Percentiles rank a stretch among this genome's conserved stretches.
Conservation (phyloP, 2,329 filamentous ascomycete species). For the Pseudocercospora vitis region DNA sequence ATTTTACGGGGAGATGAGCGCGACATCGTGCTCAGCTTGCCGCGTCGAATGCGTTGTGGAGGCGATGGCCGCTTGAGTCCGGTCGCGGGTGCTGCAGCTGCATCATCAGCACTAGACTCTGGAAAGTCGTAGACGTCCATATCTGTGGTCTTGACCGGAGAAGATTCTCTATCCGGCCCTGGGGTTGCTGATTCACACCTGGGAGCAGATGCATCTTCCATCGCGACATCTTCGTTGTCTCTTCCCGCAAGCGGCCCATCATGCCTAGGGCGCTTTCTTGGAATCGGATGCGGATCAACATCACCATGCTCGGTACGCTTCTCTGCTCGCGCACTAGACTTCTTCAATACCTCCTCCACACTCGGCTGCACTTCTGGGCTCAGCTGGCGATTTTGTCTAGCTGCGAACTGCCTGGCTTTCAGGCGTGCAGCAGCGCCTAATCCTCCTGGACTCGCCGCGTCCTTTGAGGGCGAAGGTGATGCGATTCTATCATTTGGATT, state of each 20-base stretch:
- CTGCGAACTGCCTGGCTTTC: slow-evolving; percentile 23
- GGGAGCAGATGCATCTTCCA: slow-evolving; percentile 15
- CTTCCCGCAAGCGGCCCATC: neutral
- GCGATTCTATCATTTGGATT: neutral
- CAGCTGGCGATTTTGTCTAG: no score
- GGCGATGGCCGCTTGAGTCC: neutral
- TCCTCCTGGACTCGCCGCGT: slow-evolving; percentile 10
- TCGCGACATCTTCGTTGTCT: slow-evolving; percentile 14
- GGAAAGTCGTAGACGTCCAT: slow-evolving; percentile 29
- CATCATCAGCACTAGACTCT: slow-evolving; percentile 22
- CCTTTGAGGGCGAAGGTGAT: slow-evolving; percentile 1
- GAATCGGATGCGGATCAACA: slow-evolving; percentile 10
- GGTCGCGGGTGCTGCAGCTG: neutral
- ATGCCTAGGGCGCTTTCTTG: slow-evolving; percentile 22
- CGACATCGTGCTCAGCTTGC: slow-evolving; percentile 19
- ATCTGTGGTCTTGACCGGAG: neutral
- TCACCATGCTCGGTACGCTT: slow-evolving; percentile 13
- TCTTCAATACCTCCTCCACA: neutral
- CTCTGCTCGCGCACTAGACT: slow-evolving; percentile 14
- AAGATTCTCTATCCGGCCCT: neutral
- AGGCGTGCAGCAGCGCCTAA: slow-evolving; percentile 29
- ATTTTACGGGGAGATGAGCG: slow-evolving; percentile 28
- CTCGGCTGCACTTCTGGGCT: neutral
- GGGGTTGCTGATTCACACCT: slow-evolving; percentile 8
- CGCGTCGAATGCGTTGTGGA: slow-evolving; percentile 12